A percentile compares a stretch with the other conserved stretches of the same genome.
Evolutionary conservation across 805 yeast species (phyloP).

Genomic region (Wickerhamomyces subpelliculosus): DNA sequence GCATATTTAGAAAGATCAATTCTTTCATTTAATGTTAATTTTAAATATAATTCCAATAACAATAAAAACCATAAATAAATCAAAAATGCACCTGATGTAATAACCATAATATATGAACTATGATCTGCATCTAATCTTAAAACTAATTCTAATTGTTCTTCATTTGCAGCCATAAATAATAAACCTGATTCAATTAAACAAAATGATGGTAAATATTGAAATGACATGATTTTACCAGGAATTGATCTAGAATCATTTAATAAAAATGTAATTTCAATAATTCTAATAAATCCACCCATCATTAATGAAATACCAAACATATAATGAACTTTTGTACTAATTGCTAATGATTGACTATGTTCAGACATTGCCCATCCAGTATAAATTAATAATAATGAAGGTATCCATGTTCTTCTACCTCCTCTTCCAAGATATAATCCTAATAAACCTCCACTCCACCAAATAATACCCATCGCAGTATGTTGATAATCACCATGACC

Average conservation of each 20-base stretch:
- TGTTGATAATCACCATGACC: conserved; percentile 91
- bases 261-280: conserved; percentile 75
- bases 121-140: conserved; percentile 75
- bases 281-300: conserved; percentile 69
- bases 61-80: conserved; percentile 59
- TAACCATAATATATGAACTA: conserved; percentile 69
- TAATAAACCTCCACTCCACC: conserved; percentile 92
- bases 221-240: conserved; percentile 46
- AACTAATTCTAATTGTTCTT: conserved; percentile 74
- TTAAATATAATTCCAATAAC: conserved; percentile 53
- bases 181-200: conserved; percentile 73
- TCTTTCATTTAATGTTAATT: conserved; percentile 18
- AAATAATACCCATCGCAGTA: conserved; percentile 91
- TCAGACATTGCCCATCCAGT: conserved; percentile 96
- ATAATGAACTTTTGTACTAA: conserved; percentile 83
- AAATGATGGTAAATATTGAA: conserved; percentile 85
- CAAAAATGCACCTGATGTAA: conserved; percentile 67
- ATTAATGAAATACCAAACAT: conserved; percentile 80
- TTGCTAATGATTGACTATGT: conserved; percentile 67
- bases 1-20: conserved; percentile 8
- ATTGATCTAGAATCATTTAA: conserved; percentile 49
- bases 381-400: conserved; percentile 72
- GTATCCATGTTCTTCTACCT: conserved; percentile 66
- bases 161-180: conserved; percentile 87
- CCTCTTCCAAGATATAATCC: conserved; percentile 74